These are phyloP conservation scores for Meyerozyma sp. DNA, from an alignment of 1,139 yeast genomes.

Conservation along the genomic window DNA sequence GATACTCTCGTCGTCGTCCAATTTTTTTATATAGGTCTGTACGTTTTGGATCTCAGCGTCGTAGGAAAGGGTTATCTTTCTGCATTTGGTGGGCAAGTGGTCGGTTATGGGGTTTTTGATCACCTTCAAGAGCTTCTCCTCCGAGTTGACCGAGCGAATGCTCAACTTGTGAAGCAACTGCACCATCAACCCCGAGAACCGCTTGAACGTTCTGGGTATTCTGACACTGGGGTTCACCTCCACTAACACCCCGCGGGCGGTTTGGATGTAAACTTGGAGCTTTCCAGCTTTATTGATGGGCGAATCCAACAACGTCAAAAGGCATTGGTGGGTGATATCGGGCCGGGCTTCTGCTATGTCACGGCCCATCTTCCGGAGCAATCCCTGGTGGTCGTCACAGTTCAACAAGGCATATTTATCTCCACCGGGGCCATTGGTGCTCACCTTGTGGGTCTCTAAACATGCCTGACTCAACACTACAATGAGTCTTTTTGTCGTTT, in stretches of 20 bases:
- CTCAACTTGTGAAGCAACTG: conserved; percentile 88
- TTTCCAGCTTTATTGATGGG: conserved; percentile 97
- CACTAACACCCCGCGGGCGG: conserved; percentile 88
- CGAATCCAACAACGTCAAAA: conserved; percentile 85
- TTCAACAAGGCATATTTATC: conserved; percentile 89
- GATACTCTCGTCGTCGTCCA: conserved; percentile 86
- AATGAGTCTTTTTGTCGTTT: conserved; percentile 74
- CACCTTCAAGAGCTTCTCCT: conserved; percentile 87
- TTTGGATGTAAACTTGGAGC: conserved; percentile 91
- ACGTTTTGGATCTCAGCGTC: conserved; percentile 87
- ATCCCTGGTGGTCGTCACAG: conserved; percentile 98
- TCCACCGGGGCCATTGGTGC: conserved; percentile 71
- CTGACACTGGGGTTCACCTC: conserved; percentile 96
- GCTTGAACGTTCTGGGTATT: conserved; percentile 95
- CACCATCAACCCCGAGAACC: conserved; percentile 97
- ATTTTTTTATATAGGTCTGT: conserved; percentile 76
- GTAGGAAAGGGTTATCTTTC: conserved; percentile 87
- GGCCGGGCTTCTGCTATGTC: conserved; percentile 98
- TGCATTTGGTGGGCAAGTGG: conserved; percentile 93
- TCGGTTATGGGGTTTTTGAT: conserved; percentile 96
- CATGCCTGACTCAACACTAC: conserved; percentile 95
- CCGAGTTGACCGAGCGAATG: conserved; percentile 90
- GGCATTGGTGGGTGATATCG: conserved; percentile 94
- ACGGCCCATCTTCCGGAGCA: conserved; percentile 90
- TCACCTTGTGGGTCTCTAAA: conserved; percentile 86